Evolutionary conservation across 1,139 yeast species (phyloP).

Genomic region (Oligophagozyma castellii): DNA sequence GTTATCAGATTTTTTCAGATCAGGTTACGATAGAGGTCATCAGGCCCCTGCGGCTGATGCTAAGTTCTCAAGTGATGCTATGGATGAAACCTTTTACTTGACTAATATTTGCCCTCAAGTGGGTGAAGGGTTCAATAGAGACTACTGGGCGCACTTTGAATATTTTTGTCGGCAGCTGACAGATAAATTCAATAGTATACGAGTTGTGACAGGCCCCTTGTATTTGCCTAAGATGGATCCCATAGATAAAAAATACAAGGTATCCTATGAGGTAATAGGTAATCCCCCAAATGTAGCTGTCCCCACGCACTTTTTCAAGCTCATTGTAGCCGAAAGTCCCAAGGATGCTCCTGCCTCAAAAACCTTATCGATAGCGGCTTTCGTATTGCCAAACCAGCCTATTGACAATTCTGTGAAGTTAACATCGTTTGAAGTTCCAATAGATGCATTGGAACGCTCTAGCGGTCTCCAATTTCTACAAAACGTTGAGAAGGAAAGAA

Average conservation of each 20-base stretch:
- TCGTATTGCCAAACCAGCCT: slow-evolving; percentile 75
- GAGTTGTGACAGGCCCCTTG: slow-evolving; percentile 88
- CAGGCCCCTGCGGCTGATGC: slow-evolving; percentile 98
- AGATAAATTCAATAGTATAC: slow-evolving; percentile 49
- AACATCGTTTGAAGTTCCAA: slow-evolving; percentile 69
- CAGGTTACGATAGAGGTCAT: slow-evolving; percentile 96
- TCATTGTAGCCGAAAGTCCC: slow-evolving; percentile 68
- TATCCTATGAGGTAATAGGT: slow-evolving; percentile 85
- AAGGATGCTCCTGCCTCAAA: slow-evolving; percentile 26
- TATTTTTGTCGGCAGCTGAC: slow-evolving; percentile 75
- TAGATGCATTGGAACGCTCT: slow-evolving; percentile 77
- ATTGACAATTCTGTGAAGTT: slow-evolving; percentile 63
- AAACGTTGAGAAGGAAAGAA: slow-evolving; percentile 45
- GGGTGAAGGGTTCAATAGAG: slow-evolving; percentile 94
- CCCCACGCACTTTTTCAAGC: slow-evolving; percentile 91
- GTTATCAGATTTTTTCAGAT: slow-evolving; percentile 76
- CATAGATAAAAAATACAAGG: slow-evolving; percentile 67
- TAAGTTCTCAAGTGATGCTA: slow-evolving; percentile 73
- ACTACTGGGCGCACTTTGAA: slow-evolving; percentile 95
- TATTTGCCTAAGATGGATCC: slow-evolving; percentile 67
- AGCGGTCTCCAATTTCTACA: slow-evolving; percentile 74
- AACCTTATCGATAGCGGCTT: slow-evolving; percentile 70
- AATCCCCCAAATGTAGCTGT: slow-evolving; percentile 95
- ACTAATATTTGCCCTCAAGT: slow-evolving; percentile 95
- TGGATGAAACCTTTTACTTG: slow-evolving; percentile 85